phyloP scores from a whole-genome alignment of 2,329 filamentous ascomycete genomes.

The Paracamarosporium sp. region DNA sequence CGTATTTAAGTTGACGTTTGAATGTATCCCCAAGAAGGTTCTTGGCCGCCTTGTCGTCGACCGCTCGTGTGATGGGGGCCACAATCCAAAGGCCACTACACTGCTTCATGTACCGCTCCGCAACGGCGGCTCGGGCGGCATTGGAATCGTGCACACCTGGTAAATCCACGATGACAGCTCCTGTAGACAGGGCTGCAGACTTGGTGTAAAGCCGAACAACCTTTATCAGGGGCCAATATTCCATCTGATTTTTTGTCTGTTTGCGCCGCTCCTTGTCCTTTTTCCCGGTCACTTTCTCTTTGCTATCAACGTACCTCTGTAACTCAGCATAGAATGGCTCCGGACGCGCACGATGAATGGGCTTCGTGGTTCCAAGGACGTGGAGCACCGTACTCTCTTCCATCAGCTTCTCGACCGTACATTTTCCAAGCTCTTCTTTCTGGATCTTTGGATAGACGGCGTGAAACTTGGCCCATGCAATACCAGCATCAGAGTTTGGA shows the following conservation, averaged over 20 bases:
- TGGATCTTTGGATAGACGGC: constrained; percentile 55
- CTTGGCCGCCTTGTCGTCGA: constrained; percentile 66
- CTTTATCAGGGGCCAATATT: constrained; percentile 62
- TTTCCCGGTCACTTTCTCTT: constrained; percentile 54
- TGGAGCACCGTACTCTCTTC: constrained; percentile 45
- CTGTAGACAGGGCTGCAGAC: constrained; percentile 58
- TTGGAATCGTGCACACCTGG: constrained; percentile 68
- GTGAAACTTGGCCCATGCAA: constrained; percentile 60
- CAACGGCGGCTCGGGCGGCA: constrained; percentile 64
- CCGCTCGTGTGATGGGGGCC: constrained; percentile 66
- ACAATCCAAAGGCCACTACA: constrained; percentile 68
- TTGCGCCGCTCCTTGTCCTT: constrained; percentile 34
- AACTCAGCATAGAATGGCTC: constrained; percentile 55
- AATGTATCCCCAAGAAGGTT: constrained; percentile 63
- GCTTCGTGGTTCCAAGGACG: constrained; percentile 56
- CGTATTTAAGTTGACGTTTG: constrained; percentile 66
- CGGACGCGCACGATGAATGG: constrained; percentile 48
- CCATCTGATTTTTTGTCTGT: constrained; percentile 33
- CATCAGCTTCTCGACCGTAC: constrained; percentile 52
- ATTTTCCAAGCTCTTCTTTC: constrained; percentile 48
- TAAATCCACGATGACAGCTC: constrained; percentile 64
- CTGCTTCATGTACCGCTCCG: constrained; percentile 65
- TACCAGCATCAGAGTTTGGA: constrained; percentile 55
- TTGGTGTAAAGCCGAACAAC: constrained; percentile 61
- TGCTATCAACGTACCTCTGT: constrained; percentile 62